phyloP scores from a whole-genome alignment of 805 yeast species.

The Pichia gijzeniarum region DNA sequence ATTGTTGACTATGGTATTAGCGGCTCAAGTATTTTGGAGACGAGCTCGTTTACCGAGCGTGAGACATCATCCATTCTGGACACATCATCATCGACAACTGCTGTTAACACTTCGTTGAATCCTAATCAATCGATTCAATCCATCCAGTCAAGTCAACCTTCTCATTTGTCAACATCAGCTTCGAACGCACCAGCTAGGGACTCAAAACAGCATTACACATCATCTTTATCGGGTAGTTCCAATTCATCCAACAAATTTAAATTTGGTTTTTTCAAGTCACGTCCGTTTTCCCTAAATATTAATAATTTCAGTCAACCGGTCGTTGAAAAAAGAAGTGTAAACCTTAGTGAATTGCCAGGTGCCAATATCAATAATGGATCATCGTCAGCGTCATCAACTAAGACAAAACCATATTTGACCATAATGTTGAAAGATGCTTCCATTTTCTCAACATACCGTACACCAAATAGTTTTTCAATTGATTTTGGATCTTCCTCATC shows the following conservation, averaged over 20 bases:
- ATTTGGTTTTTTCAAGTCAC: conserved; percentile 32
- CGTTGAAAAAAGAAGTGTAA: conserved; percentile 30
- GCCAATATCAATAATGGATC: conserved; percentile 33
- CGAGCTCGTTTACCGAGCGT: not conserved
- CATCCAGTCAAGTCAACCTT: not conserved
- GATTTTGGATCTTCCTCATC: conserved; percentile 21
- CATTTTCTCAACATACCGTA: conserved; percentile 47
- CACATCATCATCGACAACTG: conserved; percentile 6
- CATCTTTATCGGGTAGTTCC: not conserved
- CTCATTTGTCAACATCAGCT: not conserved
- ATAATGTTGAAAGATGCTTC: conserved; percentile 41
- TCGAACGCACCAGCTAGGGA: not conserved
- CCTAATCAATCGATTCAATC: not conserved
- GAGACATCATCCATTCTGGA: conserved; percentile 2
- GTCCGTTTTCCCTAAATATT: conserved; percentile 55
- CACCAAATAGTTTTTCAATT: conserved; percentile 44
- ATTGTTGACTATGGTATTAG: not conserved
- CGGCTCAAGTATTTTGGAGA: conserved; percentile 2
- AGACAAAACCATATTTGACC: conserved; percentile 42
- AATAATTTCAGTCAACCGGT: conserved; percentile 23
- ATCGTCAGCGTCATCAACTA: conserved; percentile 20
- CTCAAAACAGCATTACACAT: not conserved
- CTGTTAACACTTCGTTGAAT: not conserved
- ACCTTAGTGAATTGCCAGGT: conserved; percentile 55
- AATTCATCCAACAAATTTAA: conserved; percentile 19